These are phyloP conservation scores for Fusarium tanahbumbuense DNA, from an alignment of 2,329 filamentous ascomycete species.

Conservation along the genomic window DNA sequence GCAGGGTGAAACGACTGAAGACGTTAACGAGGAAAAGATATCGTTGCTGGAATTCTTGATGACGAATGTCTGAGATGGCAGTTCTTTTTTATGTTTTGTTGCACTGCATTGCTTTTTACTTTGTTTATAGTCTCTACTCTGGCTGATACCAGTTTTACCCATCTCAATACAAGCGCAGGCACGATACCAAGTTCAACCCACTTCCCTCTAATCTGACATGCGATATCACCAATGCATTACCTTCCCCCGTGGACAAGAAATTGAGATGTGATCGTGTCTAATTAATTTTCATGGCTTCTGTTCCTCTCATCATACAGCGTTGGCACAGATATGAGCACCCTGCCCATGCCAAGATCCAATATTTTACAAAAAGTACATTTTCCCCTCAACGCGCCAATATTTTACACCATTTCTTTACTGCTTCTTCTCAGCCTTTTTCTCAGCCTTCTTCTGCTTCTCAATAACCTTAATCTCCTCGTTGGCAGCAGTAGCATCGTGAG, in stretches of 20 bases:
- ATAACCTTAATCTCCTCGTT: conserved; percentile 41
- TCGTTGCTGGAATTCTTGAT: not conserved
- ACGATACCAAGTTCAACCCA: conserved; percentile 19
- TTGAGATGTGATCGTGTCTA: conserved; percentile 47
- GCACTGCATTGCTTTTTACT: conserved; percentile 25
- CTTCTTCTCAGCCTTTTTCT: conserved; percentile 30
- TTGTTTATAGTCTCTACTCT: conserved; percentile 36
- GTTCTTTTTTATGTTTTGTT: conserved; percentile 33
- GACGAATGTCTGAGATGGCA: not conserved
- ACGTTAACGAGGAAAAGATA: not conserved
- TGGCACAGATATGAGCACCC: conserved; percentile 42
- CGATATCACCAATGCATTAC: not conserved
- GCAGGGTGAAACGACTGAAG: not conserved
- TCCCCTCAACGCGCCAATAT: conserved; percentile 9
- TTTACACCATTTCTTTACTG: conserved; percentile 3
- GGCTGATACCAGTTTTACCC: conserved; percentile 41
- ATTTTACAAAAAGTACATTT: conserved; percentile 43
- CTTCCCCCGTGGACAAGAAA: not conserved
- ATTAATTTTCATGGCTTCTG: conserved; percentile 42
- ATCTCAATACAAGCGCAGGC: conserved; percentile 36
- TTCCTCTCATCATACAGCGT: conserved; percentile 43
- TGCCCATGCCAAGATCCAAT: conserved; percentile 30
- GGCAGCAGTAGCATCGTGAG: conserved; percentile 49
- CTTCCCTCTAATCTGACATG: not conserved
- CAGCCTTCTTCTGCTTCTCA: conserved; percentile 29